A percentile compares a stretch with the other conserved stretches of the same genome.
phyloP scores from a whole-genome alignment of 2,329 filamentous ascomycete genomes.

The Nothomitra cinnamomea region DNA sequence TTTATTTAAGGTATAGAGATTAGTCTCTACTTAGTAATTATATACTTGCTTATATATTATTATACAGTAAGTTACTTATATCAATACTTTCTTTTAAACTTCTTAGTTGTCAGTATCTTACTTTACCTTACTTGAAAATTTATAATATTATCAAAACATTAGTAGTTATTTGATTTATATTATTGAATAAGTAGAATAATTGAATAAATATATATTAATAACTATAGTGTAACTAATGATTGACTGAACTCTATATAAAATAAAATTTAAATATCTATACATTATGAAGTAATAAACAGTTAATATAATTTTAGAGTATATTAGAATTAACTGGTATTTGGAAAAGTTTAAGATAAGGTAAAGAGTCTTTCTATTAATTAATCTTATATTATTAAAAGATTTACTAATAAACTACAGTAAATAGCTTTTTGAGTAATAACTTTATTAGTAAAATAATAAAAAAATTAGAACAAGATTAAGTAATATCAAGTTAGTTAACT shows the following conservation, averaged over 20 bases:
- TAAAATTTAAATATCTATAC: not conserved
- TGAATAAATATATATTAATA: too few relatives aligned
- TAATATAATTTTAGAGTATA: not conserved
- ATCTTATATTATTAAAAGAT: not conserved
- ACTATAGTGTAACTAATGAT: too few relatives aligned
- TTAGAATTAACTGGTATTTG: not conserved
- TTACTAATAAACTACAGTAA: not conserved
- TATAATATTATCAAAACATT: too few relatives aligned
- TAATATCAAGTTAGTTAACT: not conserved
- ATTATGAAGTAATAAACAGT: not conserved
- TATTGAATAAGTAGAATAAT: too few relatives aligned
- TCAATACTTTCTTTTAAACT: too few relatives aligned
- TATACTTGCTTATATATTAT: too few relatives aligned
- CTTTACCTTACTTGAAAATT: too few relatives aligned
- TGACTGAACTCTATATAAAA: not conserved
- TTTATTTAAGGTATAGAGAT: too few relatives aligned
- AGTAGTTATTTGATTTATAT: too few relatives aligned
- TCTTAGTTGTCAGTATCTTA: too few relatives aligned
- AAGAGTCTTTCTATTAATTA: not conserved
- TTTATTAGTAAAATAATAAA: not conserved
- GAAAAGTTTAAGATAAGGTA: not conserved
- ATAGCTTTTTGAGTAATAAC: not conserved
- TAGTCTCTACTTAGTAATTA: too few relatives aligned
- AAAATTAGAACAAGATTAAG: not conserved
- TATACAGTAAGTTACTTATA: too few relatives aligned